Evolutionary conservation across 2,329 filamentous ascomycete genomes (phyloP), one percentile per base, ranked within the genome.

Genomic region (Penicillium crustosum): DNA sequence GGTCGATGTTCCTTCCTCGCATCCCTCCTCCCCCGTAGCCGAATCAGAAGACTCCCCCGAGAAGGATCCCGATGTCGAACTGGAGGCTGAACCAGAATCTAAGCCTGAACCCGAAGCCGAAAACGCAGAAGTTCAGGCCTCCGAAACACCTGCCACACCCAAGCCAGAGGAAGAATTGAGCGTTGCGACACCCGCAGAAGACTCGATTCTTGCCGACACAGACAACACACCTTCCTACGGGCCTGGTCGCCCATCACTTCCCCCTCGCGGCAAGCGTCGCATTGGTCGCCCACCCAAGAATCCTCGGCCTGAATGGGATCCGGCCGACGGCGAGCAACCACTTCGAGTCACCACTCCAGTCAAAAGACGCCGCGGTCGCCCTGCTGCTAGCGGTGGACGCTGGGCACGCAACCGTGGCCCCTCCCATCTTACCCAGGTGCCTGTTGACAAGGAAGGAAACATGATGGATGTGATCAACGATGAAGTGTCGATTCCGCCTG

Each of bases 391-490:
- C 59, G 83, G 82, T 52, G 86, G 86, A 21, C 78, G 90, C 60
- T 91, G 92, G 86, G 85, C 90, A 79, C 75, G 90, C 77, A 66
- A 88, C 78, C 87, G 89, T 56, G 88, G 87, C 39, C 85, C 87
- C 15, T 87, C 88, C 39, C 90, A 93, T 69, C 87, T 90, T 49
- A 91, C 88, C 1, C 86, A 92, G 69, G 90, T 96, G 60, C 87
- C 91, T 6, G 89, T 96, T 59, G 94, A 97, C 75, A 95, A 95
- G 70, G 92, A 97, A 68, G 94, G 94, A 51, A 96, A 92, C 58
- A 87, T 91, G 76, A 88, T 93, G 77, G 89, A 94, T 69, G 93
- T 99, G 57, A 83, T 91, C 59, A 85, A 96, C 70, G 94, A 99
- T 69, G 94, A 99, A 78, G 91, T 96, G 44, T 89, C 89, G 35